These are phyloP conservation scores for Tolypocladium tundrense DNA, from an alignment of 2,329 filamentous ascomycete species.

Conservation along the genomic window DNA sequence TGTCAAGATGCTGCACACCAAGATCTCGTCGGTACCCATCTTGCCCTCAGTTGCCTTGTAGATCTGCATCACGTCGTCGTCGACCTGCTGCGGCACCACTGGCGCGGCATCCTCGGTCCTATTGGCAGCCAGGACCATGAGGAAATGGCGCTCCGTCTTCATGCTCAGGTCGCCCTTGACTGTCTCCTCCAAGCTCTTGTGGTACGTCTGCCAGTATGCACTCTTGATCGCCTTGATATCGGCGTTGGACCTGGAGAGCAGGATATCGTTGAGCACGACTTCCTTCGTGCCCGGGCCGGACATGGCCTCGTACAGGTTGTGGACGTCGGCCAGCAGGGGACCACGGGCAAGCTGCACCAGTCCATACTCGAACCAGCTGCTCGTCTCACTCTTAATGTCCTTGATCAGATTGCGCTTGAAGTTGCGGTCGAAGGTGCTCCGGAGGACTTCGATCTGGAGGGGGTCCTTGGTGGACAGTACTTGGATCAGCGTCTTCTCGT, in stretches of 20 bases:
- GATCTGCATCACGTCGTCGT: constrained; percentile 65
- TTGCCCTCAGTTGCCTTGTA: constrained; percentile 69
- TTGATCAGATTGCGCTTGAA: constrained; percentile 59
- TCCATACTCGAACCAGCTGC: constrained; percentile 63
- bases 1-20: constrained; percentile 70
- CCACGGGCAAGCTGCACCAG: constrained; percentile 68
- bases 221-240: constrained; percentile 80
- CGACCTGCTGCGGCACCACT: constrained; percentile 61
- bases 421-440: constrained; percentile 53
- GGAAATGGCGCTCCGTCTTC: constrained; percentile 79
- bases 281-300: constrained; percentile 81
- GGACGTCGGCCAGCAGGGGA: constrained; percentile 67
- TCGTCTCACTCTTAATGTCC: constrained; percentile 70
- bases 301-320: constrained; percentile 61
- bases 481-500: constrained; percentile 67
- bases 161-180: constrained; percentile 72
- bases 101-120: constrained; percentile 70
- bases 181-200: constrained; percentile 56
- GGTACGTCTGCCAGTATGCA: constrained; percentile 60
- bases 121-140: constrained; percentile 65
- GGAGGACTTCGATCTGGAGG: constrained; percentile 61
- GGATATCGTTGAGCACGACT: constrained; percentile 70
- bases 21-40: constrained; percentile 61
- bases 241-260: constrained; percentile 75
- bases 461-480: constrained; percentile 65